Base-by-base conservation (phyloP, 2,329 filamentous ascomycete species). In the Tolypocladium guangdongense region DNA sequence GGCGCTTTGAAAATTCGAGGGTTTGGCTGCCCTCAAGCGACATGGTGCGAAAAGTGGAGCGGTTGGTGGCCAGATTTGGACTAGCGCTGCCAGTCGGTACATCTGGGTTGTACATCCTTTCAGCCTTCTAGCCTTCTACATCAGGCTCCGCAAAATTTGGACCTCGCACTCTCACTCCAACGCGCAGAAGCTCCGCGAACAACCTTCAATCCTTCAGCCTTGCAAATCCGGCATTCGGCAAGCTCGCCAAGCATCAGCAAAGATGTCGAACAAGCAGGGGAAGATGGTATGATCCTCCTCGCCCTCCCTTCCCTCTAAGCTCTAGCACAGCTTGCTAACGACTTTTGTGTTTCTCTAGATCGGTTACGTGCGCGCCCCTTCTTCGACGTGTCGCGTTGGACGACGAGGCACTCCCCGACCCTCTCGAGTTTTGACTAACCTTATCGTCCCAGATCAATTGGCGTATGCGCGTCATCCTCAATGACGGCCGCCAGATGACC, bases 381-480 rank as follows among this genome's bases (percentile, higher is more conserved):
- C 70, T 70, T 35, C 43, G 46, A n/a, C 36, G 18, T 22, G 37
- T 38, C 24, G 30, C 20, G 2, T 22, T 14, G 7, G 18, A 2
- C 47, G 14, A 22, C 43, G 27, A 32, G 27, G 41, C 8, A 33
- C n/a, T 10, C 11, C 10, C 18, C 18, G 24, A 16, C 4, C 4
- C 7, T 12, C 7, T 33, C 27, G 20, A 33, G 18, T 10, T 12
- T 35, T 46, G 14, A 48, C 58, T 62, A 16, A 58, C 49, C 7
- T 14, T 24, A 7, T 37, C 14, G 14, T 43, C n/a, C 38, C 57
- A 97, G 93, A 95, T 99, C 81, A 97, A 99, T 78, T 97, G 95
- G 80, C 90, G 92, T 74, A 97, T 99, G 91, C 87, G 92, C 69
- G 87, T 96, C 60, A 97, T 91, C 54, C 81, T 99, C 70, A 90